These are phyloP conservation scores for Epipyxis sp. DNA, from an alignment of 108 stramenopile species.

Conservation along the genomic window DNA sequence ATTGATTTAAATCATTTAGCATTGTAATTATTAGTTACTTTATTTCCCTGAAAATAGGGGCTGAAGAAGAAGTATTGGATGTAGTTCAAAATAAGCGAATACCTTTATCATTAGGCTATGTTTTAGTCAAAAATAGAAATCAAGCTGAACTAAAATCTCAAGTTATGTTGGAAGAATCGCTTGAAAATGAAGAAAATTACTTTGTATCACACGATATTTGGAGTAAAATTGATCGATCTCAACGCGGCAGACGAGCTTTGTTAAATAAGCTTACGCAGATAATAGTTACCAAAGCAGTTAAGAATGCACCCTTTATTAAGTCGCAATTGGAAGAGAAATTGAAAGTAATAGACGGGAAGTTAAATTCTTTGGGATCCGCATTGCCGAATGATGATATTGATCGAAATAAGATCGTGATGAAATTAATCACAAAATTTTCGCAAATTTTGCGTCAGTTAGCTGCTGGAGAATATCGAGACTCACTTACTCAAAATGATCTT, in stretches of 20 bases:
- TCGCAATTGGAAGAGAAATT: not conserved
- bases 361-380: not conserved
- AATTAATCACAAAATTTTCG: not conserved
- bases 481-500: not conserved
- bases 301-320: not conserved
- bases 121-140: conserved; percentile 32
- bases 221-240: not conserved
- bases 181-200: not conserved
- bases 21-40: no score
- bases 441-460: not conserved
- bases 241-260: not conserved
- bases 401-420: not conserved
- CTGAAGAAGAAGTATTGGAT: conserved; percentile 46
- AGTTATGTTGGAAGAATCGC: not conserved
- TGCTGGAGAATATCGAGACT: not conserved
- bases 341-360: not conserved
- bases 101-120: conserved; percentile 46
- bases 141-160: not conserved
- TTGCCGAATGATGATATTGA: not conserved
- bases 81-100: conserved; percentile 46
- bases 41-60: no score
- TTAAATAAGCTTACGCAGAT: not conserved
- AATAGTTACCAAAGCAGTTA: not conserved
- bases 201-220: not conserved
- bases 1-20: no score